Base-by-base conservation (phyloP, 768 basidiomycete genomes). In the Lentinula lateritia region DNA sequence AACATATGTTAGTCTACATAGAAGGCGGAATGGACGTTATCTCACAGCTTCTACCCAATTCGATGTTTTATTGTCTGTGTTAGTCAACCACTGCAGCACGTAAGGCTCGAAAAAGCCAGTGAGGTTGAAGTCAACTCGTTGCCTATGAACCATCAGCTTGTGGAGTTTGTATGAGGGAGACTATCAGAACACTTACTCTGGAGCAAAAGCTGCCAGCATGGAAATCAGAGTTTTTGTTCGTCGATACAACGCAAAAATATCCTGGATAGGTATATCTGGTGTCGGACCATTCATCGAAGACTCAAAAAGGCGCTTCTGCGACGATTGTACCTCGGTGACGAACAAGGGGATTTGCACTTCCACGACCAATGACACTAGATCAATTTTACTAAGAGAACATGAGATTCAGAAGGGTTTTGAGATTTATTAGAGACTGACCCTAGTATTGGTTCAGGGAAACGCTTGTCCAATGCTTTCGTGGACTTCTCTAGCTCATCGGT, bases 1-100 rank as follows among this genome's bases (percentile, higher is more conserved):
- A 61, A 20, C 6, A 20, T 20, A 52, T 8, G 35, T 57, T 18
- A 57, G 39, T 39, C 32, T n/a, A 28, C n/a, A 13, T 28, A 2
- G 20, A 20, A 58, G 10, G 35, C 0, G n/a, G 32, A n/a, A 23
- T 32, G 61, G 36, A 18, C 39, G 5, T 45, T 54, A 1, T 82
- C 92, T 73, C 64, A 93, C 92, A 63, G 89, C 88, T 71, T 95
- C 84, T 5, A 98, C 96, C 97, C 97, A 99, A 63, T 94, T 89
- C 50, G 83, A 82, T 7, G 96, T 98, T 78, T 93, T 96, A 61
- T 78, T 84, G 66, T 95, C 91, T 0, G 93, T 97, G 62, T 89
- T 88, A n/a, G 83, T 66, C 28, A 99, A 74, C 96, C 95, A 99
- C 65, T 89, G 85, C 6, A 84, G 80, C 7, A 98, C 92, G 71